A percentile compares a stretch with the other conserved stretches of the same genome.
Conservation (phyloP, 148 eudicot genomes). For the Spergularia bocconei region DNA sequence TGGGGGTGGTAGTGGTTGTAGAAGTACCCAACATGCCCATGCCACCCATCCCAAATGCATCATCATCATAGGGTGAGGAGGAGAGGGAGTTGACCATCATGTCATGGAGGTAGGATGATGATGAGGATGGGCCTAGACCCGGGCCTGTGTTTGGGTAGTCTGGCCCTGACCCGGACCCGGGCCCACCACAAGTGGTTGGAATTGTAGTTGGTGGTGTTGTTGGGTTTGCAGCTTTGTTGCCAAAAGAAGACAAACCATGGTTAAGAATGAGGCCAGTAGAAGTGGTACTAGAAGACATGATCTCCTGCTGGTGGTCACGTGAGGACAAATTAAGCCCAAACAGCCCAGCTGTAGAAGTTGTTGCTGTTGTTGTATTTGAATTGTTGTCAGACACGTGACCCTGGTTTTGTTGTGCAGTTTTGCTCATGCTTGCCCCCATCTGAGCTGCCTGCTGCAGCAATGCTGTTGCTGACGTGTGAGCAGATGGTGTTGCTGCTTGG, state of each 20-base stretch:
- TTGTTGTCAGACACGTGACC: conserved; percentile 55
- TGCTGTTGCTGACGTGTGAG: conserved; percentile 88
- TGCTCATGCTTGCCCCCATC: conserved; percentile 75
- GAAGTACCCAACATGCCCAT: conserved; percentile 25
- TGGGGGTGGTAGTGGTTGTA: no score
- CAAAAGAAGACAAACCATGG: conserved; percentile 46
- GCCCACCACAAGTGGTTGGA: conserved; percentile 11
- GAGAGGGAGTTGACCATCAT: conserved; percentile 67
- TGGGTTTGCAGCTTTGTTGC: conserved; percentile 41
- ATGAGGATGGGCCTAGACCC: conserved; percentile 13
- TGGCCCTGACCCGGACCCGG: background rate
- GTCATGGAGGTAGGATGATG: conserved; percentile 46
- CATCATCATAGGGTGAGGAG: conserved; percentile 39
- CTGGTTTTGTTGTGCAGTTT: conserved; percentile 18
- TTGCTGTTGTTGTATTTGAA: conserved; percentile 21
- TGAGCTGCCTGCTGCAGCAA: conserved; percentile 90
- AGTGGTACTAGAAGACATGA: conserved; percentile 18
- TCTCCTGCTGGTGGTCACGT: conserved; percentile 42
- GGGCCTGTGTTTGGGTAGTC: background rate
- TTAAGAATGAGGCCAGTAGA: conserved; percentile 20
- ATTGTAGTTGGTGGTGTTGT: conserved; percentile 2
- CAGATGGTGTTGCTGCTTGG: conserved; percentile 22
- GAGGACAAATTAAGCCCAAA: conserved; percentile 68
- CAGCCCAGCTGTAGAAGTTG: conserved; percentile 35
- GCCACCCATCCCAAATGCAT: conserved; percentile 35